These are phyloP conservation scores for Epichloe bromicola DNA, from an alignment of 2,329 filamentous ascomycete species.

Conservation along the genomic window DNA sequence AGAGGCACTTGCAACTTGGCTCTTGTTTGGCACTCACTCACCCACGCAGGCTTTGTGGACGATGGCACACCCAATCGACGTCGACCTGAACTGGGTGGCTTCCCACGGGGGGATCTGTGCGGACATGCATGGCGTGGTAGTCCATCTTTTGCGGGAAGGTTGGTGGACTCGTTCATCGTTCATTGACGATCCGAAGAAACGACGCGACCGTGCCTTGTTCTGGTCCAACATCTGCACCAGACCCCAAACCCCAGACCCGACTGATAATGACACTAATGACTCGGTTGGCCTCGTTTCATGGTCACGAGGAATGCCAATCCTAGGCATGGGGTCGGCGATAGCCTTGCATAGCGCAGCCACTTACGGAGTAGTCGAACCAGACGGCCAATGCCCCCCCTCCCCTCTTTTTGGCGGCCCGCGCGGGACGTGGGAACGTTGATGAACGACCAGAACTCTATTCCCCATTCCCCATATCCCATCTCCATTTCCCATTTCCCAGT, in stretches of 20 bases:
- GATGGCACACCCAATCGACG: no score
- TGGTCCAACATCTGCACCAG: no score
- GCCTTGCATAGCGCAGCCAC: background rate
- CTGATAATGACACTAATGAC: background rate
- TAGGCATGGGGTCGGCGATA: background rate
- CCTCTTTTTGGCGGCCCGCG: background rate
- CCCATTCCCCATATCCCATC: no score
- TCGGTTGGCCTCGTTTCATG: background rate
- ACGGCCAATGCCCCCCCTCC: background rate
- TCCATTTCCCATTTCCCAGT: background rate
- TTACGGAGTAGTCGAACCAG: background rate
- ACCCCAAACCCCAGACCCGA: no score
- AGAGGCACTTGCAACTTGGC: background rate
- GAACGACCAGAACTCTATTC: background rate
- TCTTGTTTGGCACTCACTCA: background rate
- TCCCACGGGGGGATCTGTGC: no score
- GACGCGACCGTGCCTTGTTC: no score
- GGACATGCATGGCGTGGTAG: no score
- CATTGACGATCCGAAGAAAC: no score
- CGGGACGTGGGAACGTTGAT: background rate
- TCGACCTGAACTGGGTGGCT: no score
- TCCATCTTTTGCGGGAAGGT: no score
- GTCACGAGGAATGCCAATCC: background rate
- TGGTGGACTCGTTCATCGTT: no score
- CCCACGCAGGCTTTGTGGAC: no score